phyloP scores from a whole-genome alignment of 495 filamentous ascomycete species.

The Neurospora intermedia region DNA sequence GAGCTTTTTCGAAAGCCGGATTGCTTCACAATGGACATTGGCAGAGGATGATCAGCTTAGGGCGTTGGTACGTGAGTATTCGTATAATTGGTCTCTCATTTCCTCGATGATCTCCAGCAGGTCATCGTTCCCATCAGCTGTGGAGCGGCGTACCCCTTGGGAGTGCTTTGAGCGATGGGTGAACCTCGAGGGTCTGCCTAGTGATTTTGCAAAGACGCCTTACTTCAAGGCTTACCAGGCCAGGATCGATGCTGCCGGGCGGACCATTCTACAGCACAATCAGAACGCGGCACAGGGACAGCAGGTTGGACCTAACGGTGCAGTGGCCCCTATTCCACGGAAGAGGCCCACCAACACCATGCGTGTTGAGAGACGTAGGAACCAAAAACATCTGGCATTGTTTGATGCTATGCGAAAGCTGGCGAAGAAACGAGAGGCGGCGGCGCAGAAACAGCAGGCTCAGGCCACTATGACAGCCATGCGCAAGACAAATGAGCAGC shows the following conservation, averaged over 20 bases:
- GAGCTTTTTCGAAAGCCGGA: constrained; percentile 76
- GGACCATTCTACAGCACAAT: constrained; percentile 48
- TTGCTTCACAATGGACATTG: constrained; percentile 81
- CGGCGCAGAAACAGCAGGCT: constrained; percentile 77
- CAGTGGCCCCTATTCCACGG: constrained; percentile 43
- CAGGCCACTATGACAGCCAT: constrained; percentile 56
- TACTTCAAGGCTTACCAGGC: constrained; percentile 83
- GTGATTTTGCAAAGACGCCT: constrained; percentile 83
- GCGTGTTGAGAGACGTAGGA: constrained; percentile 74
- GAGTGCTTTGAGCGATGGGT: constrained; percentile 98
- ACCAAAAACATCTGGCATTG: constrained; percentile 72
- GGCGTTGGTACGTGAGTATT: constrained; percentile 75
- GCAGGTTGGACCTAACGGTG: constrained; percentile 44
- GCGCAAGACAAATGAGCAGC: constrained; percentile 59
- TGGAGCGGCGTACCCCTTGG: constrained; percentile 91
- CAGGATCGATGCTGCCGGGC: constrained; percentile 69
- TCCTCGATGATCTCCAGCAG: constrained; percentile 63
- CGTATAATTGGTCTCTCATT: constrained; percentile 95
- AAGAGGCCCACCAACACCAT: constrained; percentile 59
- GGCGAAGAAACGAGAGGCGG: constrained; percentile 84
- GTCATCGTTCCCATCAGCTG: constrained; percentile 66
- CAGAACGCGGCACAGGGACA: constrained; percentile 43
- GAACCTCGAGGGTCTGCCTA: constrained; percentile 73
- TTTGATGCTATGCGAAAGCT: constrained; percentile 92
- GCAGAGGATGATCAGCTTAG: constrained; percentile 85